Conservation (phyloP, 345 rosid genomes). For the Gossypium anomalum region DNA sequence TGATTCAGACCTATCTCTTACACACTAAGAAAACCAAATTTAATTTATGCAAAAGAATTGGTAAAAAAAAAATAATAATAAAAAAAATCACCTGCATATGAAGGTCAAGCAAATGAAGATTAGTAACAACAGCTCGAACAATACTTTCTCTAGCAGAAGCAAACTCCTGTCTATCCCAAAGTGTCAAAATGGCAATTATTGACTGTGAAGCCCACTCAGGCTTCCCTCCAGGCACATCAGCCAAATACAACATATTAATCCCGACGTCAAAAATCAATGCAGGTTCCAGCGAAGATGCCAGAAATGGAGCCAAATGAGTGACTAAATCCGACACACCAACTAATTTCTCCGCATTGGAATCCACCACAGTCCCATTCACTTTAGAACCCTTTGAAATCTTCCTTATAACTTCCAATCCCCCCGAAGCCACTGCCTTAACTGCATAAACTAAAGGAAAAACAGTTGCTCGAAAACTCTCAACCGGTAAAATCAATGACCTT, state of each 20-base stretch:
- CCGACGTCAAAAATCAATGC: constrained; percentile 95
- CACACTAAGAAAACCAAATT: not conserved
- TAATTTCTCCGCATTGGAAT: constrained; percentile 75
- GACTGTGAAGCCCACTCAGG: constrained; percentile 99
- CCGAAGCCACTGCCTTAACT: constrained; percentile 87
- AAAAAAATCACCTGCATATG: constrained; percentile 99
- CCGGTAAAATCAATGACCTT: constrained; percentile 76
- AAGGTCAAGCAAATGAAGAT: constrained; percentile 88
- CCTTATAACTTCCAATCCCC: constrained; percentile 67
- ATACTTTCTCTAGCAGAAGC: constrained; percentile 97
- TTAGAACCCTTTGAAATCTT: constrained; percentile 61
- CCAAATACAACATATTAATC: constrained; percentile 87
- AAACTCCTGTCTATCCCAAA: constrained; percentile 98
- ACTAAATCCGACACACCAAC: constrained; percentile 87
- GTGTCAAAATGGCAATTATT: constrained; percentile 85
- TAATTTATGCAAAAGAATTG: not conserved
- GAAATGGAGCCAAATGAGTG: constrained; percentile 81
- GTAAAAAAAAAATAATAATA: too few species aligned
- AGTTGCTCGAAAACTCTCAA: constrained; percentile 81
- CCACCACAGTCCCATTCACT: constrained; percentile 41
- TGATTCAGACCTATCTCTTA: not conserved
- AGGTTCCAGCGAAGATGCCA: constrained; percentile 92
- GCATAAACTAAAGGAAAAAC: constrained; percentile 85
- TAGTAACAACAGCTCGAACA: constrained; percentile 91
- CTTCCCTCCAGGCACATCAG: constrained; percentile 98